Conservation (phyloP, 768 basidiomycete species). For the Amanita muscaria region DNA sequence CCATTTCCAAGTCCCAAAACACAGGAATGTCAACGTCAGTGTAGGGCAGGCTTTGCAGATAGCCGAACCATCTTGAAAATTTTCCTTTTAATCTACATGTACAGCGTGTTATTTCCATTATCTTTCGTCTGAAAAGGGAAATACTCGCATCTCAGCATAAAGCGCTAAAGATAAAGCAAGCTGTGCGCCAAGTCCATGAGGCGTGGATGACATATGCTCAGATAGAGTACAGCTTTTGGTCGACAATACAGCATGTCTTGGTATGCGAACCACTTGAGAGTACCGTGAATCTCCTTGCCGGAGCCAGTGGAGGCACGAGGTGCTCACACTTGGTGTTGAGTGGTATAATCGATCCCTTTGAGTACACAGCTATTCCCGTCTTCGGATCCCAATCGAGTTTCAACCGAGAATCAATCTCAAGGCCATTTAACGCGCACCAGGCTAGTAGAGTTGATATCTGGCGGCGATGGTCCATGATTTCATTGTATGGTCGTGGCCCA, state of each 20-base stretch:
- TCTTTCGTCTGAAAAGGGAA: background rate
- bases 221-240: constrained; percentile 45
- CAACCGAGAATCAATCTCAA: constrained; percentile 40
- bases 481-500: constrained; percentile 1
- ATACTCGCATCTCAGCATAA: constrained; percentile 50
- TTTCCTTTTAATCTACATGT: constrained; percentile 35
- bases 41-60: constrained; percentile 56
- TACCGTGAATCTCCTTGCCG: constrained; percentile 5
- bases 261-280: constrained; percentile 52
- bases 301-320: background rate
- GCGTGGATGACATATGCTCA: constrained; percentile 31
- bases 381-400: constrained; percentile 21
- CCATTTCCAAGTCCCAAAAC: constrained; percentile 38
- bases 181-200: constrained; percentile 51
- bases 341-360: constrained; percentile 24
- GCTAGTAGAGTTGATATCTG: constrained; percentile 7
- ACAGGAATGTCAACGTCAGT: constrained; percentile 46
- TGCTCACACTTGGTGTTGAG: constrained; percentile 29
- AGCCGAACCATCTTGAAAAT: constrained; percentile 53
- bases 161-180: constrained; percentile 56
- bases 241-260: constrained; percentile 55
- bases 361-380: constrained; percentile 29
- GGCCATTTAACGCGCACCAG: constrained; percentile 41
- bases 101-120: background rate
- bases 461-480: background rate